Evolutionary conservation across 805 yeast genomes (phyloP).

Genomic region (Schwanniomyces vanrijiae): DNA sequence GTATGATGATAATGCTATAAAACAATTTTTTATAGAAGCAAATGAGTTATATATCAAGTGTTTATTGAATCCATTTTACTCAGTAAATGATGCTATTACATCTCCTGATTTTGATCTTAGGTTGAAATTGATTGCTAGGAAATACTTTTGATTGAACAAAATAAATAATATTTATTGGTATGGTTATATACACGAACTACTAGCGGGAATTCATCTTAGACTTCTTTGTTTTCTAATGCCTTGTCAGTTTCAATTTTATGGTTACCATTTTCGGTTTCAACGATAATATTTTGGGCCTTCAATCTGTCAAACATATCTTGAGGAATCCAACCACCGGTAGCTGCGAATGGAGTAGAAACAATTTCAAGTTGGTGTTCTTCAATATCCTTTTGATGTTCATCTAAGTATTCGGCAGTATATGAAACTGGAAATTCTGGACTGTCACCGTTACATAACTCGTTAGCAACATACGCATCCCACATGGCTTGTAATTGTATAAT

Average conservation of each 20-base stretch:
- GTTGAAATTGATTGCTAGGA: constrained; percentile 69
- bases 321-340: constrained; percentile 94
- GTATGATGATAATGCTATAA: constrained; percentile 66
- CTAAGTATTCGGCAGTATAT: constrained; percentile 58
- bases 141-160: constrained; percentile 51
- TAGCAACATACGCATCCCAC: constrained; percentile 67
- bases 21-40: constrained; percentile 79
- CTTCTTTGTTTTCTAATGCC: constrained; percentile 12
- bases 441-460: constrained; percentile 50
- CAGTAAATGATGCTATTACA: constrained; percentile 69
- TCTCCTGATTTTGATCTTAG: constrained; percentile 74
- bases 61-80: constrained; percentile 82
- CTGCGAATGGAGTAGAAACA: constrained; percentile 76
- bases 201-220: neutral
- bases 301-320: constrained; percentile 84
- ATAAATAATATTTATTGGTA: neutral
- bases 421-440: constrained; percentile 55
- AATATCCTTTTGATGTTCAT: constrained; percentile 55
- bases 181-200: neutral
- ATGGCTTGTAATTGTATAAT: constrained; percentile 63
- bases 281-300: constrained; percentile 66
- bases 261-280: constrained; percentile 49
- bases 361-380: constrained; percentile 68
- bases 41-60: constrained; percentile 89
- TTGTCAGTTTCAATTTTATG: constrained; percentile 34